phyloP scores from a whole-genome alignment of 169 alveolate species.

The Cryptosporidium canis region DNA sequence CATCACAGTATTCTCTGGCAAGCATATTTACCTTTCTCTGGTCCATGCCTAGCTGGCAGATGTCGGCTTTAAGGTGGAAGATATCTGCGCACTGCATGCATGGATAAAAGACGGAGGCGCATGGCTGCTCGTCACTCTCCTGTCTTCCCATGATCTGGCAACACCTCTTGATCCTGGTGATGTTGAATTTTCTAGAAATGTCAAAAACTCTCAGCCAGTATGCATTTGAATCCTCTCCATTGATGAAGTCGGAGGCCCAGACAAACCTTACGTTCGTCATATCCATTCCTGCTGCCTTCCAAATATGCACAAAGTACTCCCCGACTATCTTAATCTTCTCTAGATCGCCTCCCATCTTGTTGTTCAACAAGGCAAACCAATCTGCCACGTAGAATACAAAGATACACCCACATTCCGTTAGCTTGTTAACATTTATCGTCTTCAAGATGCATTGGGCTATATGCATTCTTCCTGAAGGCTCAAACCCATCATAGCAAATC shows the following conservation, averaged over 20 bases:
- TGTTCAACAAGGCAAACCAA: constrained; percentile 98
- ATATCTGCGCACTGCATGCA: constrained; percentile 99
- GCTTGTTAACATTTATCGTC: constrained; percentile 89
- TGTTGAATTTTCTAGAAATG: constrained; percentile 91
- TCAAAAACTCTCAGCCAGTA: constrained; percentile 97
- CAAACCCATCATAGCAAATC: constrained; percentile 99
- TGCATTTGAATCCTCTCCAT: constrained; percentile 89
- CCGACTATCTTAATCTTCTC: constrained; percentile 95
- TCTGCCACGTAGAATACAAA: constrained; percentile 99
- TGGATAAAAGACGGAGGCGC: constrained; percentile 86
- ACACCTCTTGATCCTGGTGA: constrained; percentile 95
- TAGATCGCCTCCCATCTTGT: constrained; percentile 98
- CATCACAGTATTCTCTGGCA: constrained; percentile 95
- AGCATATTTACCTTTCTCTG: constrained; percentile 99
- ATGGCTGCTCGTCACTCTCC: constrained; percentile 94
- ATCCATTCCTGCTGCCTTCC: constrained; percentile 99
- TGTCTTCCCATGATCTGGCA: constrained; percentile 98
- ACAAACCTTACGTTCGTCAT: constrained; percentile 95
- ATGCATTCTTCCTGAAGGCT: constrained; percentile 99
- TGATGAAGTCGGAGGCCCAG: constrained; percentile 99
- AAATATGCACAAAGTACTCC: constrained; percentile 96
- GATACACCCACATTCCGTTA: constrained; percentile 95
- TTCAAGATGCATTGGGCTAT: constrained; percentile 97
- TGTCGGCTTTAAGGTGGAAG: constrained; percentile 96
- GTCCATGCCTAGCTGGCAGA: constrained; percentile 98